Percentiles rank a stretch among this genome's conserved stretches.
These are phyloP conservation scores for Globisporangium irregulare DNA, from an alignment of 352 stramenopile genomes.

Conservation along the genomic window DNA sequence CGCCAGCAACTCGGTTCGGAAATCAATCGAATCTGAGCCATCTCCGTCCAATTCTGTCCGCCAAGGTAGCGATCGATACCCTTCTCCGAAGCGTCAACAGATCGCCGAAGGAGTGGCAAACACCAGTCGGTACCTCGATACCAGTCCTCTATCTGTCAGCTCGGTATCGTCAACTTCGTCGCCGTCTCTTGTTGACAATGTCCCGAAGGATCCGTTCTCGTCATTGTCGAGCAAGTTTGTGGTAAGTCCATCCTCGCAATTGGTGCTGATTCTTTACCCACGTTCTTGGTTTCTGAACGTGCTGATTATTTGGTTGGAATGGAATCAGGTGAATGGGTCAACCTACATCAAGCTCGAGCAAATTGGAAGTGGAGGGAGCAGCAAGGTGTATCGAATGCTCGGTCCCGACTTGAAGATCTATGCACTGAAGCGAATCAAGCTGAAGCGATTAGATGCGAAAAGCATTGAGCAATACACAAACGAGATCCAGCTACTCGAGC, in stretches of 20 bases:
- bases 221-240: conserved; percentile 58
- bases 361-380: conserved; percentile 96
- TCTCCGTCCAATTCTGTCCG: conserved; percentile 4
- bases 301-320: neutral
- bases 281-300: neutral
- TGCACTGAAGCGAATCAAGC: conserved; percentile 98
- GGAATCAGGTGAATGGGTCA: conserved; percentile 76
- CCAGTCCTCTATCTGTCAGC: conserved; percentile 39
- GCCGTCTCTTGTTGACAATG: conserved; percentile 30
- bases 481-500: conserved; percentile 95
- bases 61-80: conserved; percentile 22
- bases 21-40: conserved; percentile 6
- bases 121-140: conserved; percentile 27
- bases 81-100: conserved; percentile 50
- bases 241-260: conserved; percentile 22
- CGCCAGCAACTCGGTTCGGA: conserved; percentile 7
- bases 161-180: conserved; percentile 62
- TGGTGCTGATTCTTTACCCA: neutral
- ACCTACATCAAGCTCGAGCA: conserved; percentile 95
- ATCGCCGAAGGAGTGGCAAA: conserved; percentile 21
- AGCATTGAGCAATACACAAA: conserved; percentile 96
- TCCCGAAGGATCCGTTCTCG: conserved; percentile 40
- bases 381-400: conserved; percentile 96
- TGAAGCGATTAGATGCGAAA: conserved; percentile 89
- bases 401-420: conserved; percentile 92